Evolutionary conservation across 169 alveolate genomes (phyloP).

Genomic region (Plasmodium billcollinsi): DNA sequence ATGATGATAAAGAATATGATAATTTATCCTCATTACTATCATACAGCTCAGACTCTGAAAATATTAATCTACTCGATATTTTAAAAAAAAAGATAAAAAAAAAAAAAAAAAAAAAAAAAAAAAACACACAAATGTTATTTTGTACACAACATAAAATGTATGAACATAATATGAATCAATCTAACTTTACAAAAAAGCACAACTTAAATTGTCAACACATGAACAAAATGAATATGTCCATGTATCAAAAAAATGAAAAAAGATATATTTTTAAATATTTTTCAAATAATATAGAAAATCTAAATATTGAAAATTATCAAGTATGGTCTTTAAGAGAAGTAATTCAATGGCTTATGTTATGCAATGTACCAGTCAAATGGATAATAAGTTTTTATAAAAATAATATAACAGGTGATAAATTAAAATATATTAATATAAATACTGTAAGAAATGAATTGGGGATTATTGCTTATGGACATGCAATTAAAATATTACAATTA

Average conservation of each 20-base stretch:
- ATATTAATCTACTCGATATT: too few relatives aligned
- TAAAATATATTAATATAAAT: conserved; percentile 21
- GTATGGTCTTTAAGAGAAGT: conserved; percentile 38
- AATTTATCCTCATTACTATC: too few relatives aligned
- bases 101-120: too few relatives aligned
- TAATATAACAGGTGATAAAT: conserved; percentile 26
- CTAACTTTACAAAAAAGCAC: too few relatives aligned
- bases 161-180: too few relatives aligned
- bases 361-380: conserved; percentile 62
- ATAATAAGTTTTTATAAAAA: conserved; percentile 34
- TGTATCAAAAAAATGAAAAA: background rate
- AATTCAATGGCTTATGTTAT: conserved; percentile 46
- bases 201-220: too few relatives aligned
- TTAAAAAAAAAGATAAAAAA: too few relatives aligned
- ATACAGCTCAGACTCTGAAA: too few relatives aligned
- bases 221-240: too few relatives aligned
- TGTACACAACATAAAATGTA: too few relatives aligned
- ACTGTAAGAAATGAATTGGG: conserved; percentile 29
- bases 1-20: too few relatives aligned
- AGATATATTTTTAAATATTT: background rate
- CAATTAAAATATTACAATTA: conserved; percentile 47
- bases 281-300: conserved; percentile 1
- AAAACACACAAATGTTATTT: too few relatives aligned
- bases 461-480: conserved; percentile 63
- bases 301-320: conserved; percentile 47